Evolutionary conservation across 768 basidiomycete genomes (phyloP).

Genomic region (Symmetrospora coprosmae): DNA sequence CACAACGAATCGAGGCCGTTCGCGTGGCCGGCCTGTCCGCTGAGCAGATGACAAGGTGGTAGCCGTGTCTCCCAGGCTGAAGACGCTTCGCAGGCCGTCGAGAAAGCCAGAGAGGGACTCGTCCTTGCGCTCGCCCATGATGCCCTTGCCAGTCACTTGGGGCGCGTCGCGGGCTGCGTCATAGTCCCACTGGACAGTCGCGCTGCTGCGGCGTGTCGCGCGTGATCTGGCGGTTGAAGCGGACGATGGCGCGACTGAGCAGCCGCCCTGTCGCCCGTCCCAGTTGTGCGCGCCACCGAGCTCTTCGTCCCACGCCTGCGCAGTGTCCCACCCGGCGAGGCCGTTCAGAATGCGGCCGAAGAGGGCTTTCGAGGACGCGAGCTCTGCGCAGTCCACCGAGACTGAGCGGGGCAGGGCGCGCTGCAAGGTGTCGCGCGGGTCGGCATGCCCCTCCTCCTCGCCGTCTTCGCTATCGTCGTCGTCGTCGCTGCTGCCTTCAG

Average conservation of each 20-base stretch:
- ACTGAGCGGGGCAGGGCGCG: background rate
- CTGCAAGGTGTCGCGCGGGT: background rate
- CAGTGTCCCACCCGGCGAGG: constrained; percentile 9
- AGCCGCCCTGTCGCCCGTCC: constrained; percentile 10
- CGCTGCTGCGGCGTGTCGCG: background rate
- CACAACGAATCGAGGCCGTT: background rate
- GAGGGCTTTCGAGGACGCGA: constrained; percentile 16
- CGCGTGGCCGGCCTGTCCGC: background rate
- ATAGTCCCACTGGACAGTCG: constrained; percentile 10
- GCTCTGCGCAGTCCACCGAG: constrained; percentile 12
- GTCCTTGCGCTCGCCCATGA: constrained; percentile 12
- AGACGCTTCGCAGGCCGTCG: background rate
- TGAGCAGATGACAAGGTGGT: no score
- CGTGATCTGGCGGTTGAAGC: background rate
- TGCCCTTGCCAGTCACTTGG: background rate
- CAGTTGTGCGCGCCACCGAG: constrained; percentile 16
- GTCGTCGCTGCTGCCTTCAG: no score
- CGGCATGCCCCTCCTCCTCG: background rate
- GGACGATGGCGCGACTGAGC: background rate
- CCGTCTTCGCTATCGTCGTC: no score
- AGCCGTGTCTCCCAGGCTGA: background rate
- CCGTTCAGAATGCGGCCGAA: constrained; percentile 11
- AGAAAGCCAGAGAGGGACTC: constrained; percentile 16
- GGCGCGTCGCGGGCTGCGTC: background rate
- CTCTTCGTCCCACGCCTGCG: background rate